Percentiles rank a stretch among this genome's conserved stretches.
Conservation (phyloP, 441 rosid species). For the Gossypium aridum region DNA sequence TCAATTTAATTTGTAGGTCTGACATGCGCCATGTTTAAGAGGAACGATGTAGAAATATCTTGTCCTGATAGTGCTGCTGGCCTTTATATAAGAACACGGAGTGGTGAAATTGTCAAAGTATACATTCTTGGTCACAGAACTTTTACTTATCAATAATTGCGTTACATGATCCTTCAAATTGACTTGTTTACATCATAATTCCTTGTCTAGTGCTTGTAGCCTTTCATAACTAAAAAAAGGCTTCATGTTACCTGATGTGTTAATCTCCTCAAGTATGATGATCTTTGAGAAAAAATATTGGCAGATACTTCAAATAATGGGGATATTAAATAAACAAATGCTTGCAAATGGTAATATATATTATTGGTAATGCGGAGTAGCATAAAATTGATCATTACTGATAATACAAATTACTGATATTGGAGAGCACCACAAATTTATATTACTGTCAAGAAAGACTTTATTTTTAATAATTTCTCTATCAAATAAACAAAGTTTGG, state of each 20-base stretch:
- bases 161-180: slow-evolving; percentile 1
- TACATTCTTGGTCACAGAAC: slow-evolving; percentile 21
- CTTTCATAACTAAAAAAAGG: background rate
- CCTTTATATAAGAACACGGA: slow-evolving; percentile 80
- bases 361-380: too few relatives aligned
- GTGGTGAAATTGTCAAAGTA: slow-evolving; percentile 81
- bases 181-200: slow-evolving; percentile 5
- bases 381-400: too few relatives aligned
- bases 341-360: background rate
- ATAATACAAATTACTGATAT: background rate
- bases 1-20: slow-evolving; percentile 62
- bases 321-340: background rate
- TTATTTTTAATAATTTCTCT: background rate
- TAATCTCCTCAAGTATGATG: background rate
- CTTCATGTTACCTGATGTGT: background rate
- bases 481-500: background rate
- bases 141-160: slow-evolving; percentile 6
- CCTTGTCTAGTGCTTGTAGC: background rate
- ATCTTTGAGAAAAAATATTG: too few relatives aligned
- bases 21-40: slow-evolving; percentile 81
- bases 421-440: background rate
- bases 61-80: slow-evolving; percentile 84
- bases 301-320: background rate
- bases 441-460: background rate
- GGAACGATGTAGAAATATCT: slow-evolving; percentile 64